Base-by-base conservation (phyloP, 345 rosid genomes). In the Salix purpurea region DNA sequence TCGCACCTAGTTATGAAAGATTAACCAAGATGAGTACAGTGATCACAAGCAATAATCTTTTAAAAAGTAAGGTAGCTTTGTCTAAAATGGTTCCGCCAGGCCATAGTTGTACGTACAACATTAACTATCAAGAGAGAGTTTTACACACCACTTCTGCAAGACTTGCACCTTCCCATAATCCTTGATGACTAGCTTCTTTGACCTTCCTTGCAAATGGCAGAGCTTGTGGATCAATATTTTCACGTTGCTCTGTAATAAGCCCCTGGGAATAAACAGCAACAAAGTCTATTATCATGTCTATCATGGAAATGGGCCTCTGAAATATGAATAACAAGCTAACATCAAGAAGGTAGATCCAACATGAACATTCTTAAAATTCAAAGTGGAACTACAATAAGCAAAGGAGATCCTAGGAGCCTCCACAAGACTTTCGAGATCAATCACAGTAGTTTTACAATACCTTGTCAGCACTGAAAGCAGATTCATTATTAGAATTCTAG, bases 101-200 rank as follows among this genome's bases (percentile, higher is more conserved):
- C 37, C 21, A 26, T 40, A 16, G 58, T 28, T 58, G 28, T 16
- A 16, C 39, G 50, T 56, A 40, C 56, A 76, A 26, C 30, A 46
- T 67, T 32, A 54, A 74, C 36, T 40, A 67, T 62, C 14, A 64
- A 52, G 32, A 3, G 24, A 11, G 58, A 70, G 34, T 67, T 79
- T 66, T 77, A 89, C 92, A 4, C 73, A 92, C 98, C 98, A 94
- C 98, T 86, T 94, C 97, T 39, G 70, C 92, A 79, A 94, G 94
- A 79, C 84, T 89, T 78, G 97, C 86, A 70, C 99, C 99, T 85
- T 95, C 98, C 80, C 75, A 86, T 70, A 95, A 81, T 84, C 98
- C 98, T 73, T 93, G 98, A 78, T 97, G 99, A 74, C 82, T 86
- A 78, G 83, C 88, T 87, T 93, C 97, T 30, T 90, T 93, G 76